These are phyloP conservation scores for Linaria vulgaris DNA, from an alignment of 257 asterid genomes.

Conservation along the genomic window DNA sequence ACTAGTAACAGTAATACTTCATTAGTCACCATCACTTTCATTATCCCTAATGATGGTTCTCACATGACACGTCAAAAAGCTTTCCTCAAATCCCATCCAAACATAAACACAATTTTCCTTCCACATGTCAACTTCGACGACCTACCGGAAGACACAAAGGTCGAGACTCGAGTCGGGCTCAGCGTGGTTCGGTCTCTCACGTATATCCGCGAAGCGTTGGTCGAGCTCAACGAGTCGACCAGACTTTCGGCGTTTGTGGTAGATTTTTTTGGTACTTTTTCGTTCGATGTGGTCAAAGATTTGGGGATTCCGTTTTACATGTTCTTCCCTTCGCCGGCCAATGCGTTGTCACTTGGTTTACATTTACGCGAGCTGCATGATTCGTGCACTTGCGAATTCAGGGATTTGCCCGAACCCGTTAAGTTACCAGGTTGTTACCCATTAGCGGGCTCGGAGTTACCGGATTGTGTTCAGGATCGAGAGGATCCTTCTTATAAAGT, in stretches of 20 bases:
- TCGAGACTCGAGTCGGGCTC: conserved; percentile 38
- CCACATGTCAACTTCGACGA: conserved; percentile 40
- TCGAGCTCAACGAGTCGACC: not conserved
- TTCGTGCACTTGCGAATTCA: conserved; percentile 35
- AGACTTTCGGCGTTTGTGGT: conserved; percentile 47
- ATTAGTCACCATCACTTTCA: conserved; percentile 32
- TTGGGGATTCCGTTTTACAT: conserved; percentile 36
- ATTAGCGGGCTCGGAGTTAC: conserved; percentile 41
- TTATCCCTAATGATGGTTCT: conserved; percentile 41
- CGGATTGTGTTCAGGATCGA: conserved; percentile 43
- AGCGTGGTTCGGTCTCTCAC: conserved; percentile 38
- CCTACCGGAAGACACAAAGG: conserved; percentile 23
- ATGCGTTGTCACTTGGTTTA: conserved; percentile 38
- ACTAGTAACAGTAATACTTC: too few relatives aligned
- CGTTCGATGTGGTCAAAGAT: conserved; percentile 42
- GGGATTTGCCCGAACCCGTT: conserved; percentile 45
- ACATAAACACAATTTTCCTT: conserved; percentile 35
- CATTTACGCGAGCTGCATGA: conserved; percentile 40
- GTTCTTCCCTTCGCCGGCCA: conserved; percentile 45
- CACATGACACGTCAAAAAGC: conserved; percentile 21
- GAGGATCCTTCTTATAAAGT: conserved; percentile 35
- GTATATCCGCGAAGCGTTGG: conserved; percentile 27
- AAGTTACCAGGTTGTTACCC: conserved; percentile 59
- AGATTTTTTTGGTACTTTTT: conserved; percentile 47
- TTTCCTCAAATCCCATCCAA: conserved; percentile 39